These are phyloP conservation scores for Naganishia onofrii DNA, from an alignment of 768 basidiomycete species.

Conservation along the genomic window DNA sequence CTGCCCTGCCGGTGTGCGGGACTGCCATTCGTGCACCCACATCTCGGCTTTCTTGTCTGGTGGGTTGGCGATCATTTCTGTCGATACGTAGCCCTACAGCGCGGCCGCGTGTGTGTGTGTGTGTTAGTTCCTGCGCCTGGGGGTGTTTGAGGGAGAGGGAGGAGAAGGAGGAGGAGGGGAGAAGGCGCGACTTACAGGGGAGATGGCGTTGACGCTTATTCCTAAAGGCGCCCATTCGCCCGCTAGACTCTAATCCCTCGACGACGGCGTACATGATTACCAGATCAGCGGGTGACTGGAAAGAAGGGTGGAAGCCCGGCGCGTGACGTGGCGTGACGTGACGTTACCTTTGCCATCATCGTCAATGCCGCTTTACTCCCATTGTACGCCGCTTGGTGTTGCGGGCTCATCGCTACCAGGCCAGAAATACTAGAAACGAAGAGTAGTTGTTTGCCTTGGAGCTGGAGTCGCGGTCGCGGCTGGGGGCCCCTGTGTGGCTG, in stretches of 20 bases:
- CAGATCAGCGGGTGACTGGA: slow-evolving; percentile 9
- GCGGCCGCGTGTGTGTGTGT: too few relatives aligned
- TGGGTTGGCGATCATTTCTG: slow-evolving; percentile 48
- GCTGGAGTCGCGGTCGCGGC: too few relatives aligned
- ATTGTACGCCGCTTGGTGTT: slow-evolving; percentile 50
- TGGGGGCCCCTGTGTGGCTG: too few relatives aligned
- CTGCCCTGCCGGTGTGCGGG: slow-evolving; percentile 44
- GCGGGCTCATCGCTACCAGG: slow-evolving; percentile 49
- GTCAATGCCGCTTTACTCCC: slow-evolving; percentile 45
- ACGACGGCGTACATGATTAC: background rate
- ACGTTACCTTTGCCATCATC: slow-evolving; percentile 45
- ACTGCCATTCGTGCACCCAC: slow-evolving; percentile 43
- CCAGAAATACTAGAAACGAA: slow-evolving; percentile 49
- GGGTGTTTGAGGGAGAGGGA: background rate
- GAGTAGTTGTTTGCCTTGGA: slow-evolving; percentile 45
- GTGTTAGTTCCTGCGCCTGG: too few relatives aligned
- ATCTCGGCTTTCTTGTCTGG: slow-evolving; percentile 30
- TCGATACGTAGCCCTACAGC: slow-evolving; percentile 45
- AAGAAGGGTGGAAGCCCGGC: too few relatives aligned
- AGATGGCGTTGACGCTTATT: slow-evolving; percentile 46
- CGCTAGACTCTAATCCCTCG: slow-evolving; percentile 36
- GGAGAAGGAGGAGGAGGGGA: background rate
- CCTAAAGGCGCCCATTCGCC: slow-evolving; percentile 51
- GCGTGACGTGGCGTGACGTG: too few relatives aligned
- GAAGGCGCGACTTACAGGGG: slow-evolving; percentile 36